Base-by-base conservation (phyloP, 768 basidiomycete genomes). In the Lentinula edodes region DNA sequence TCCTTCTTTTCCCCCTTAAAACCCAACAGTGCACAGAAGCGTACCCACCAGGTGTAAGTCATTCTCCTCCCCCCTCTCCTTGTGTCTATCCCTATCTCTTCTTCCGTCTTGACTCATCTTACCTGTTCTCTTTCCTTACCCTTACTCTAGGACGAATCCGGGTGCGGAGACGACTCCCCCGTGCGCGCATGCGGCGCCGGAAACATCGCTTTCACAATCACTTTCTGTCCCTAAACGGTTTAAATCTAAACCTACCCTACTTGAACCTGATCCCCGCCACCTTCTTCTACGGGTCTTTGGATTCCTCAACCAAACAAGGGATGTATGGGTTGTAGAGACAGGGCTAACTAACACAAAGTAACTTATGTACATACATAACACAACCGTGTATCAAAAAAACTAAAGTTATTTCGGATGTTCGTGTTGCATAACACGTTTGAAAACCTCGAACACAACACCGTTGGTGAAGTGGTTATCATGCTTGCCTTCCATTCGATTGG, bases 391-490 rank as follows among this genome's bases (percentile, higher is more conserved):
- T 28, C 28, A 28, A 28, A 28, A 28, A 28, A 28, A 28, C 23
- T 3, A 2, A 28, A 28, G 28, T 28, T 3, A 28, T 28, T 28
- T 28, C 28, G 28, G 28, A 28, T 28, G 28, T 28, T 28, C 28
- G 28, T 2, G 3, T 3, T 2, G 28, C 28, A 28, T 28, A 28
- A 28, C 3, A 28, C 28, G 28, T 28, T 28, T 28, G 28, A 28
- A 28, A 3, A 28, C 2, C 28, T 28, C 3, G 3, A 2, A 28
- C 3, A 28, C 28, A 28, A 58, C 57, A 58, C 57, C 57, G 57
- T 58, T 83, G 80, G 81, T 82, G 81, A 83, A 83, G 78, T 75
- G 80, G 81, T 82, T 81, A 82, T 83, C 81, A 83, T 82, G 79
- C 81, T 81, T 82, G 81, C 80, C 80, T 83, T 82, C 80, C 65